Evolutionary conservation across 352 stramenopile species (phyloP).

Genomic region (Pythium monospermum): DNA sequence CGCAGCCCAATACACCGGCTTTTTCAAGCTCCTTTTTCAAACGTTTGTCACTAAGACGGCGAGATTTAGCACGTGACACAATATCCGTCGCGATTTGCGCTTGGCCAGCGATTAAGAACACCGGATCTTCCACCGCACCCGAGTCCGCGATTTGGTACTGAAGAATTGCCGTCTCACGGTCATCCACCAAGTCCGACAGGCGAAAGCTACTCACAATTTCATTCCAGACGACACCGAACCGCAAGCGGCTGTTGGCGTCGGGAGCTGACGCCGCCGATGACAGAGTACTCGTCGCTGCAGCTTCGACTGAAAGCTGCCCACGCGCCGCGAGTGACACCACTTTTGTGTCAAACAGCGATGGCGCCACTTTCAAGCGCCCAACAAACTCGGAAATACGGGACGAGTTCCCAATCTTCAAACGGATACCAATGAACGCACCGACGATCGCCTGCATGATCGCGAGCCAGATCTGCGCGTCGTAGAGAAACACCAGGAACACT

Average conservation of each 20-base stretch:
- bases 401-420: constrained; percentile 77
- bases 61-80: constrained; percentile 45
- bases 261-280: constrained; percentile 47
- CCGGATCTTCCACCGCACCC: constrained; percentile 73
- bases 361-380: constrained; percentile 50
- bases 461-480: constrained; percentile 86
- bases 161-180: constrained; percentile 82
- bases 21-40: constrained; percentile 74
- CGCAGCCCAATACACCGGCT: constrained; percentile 61
- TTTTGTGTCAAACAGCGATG: constrained; percentile 71
- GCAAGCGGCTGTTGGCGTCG: constrained; percentile 73
- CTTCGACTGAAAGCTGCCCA: constrained; percentile 60
- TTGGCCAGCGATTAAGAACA: constrained; percentile 84
- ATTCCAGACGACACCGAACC: constrained; percentile 87
- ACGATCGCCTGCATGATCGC: constrained; percentile 78
- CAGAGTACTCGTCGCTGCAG: constrained; percentile 30
- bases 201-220: constrained; percentile 88
- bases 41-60: constrained; percentile 49
- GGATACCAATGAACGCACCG: constrained; percentile 69
- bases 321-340: constrained; percentile 66
- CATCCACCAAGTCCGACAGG: constrained; percentile 80
- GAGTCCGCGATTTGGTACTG: constrained; percentile 87
- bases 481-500: constrained; percentile 82
- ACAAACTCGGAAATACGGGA: constrained; percentile 77
- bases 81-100: constrained; percentile 70